Percentiles rank a stretch among this genome's conserved stretches.
These are phyloP conservation scores for Linderniella brevidens DNA, from an alignment of 257 asterid genomes.

Conservation along the genomic window DNA sequence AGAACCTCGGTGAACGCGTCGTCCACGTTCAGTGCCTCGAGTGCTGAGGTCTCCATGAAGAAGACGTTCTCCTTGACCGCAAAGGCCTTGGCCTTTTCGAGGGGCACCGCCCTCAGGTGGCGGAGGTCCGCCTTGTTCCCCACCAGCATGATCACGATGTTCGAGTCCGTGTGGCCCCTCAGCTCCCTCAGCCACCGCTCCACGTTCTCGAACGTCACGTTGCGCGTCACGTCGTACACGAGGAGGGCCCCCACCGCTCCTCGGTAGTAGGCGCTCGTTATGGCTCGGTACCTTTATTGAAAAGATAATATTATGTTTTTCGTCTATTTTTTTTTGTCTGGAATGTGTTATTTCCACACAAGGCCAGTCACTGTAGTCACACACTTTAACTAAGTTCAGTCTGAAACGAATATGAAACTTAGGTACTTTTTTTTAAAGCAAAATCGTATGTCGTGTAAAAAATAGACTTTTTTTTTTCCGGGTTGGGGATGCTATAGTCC, in stretches of 20 bases:
- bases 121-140: conserved; percentile 85
- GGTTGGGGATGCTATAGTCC: no score
- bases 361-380: no score
- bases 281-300: conserved; percentile 94
- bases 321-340: no score
- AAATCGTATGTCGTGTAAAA: no score
- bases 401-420: no score
- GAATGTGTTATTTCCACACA: no score
- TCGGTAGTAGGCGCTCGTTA: conserved; percentile 74
- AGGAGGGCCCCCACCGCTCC: conserved; percentile 77
- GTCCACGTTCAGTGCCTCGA: conserved; percentile 63
- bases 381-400: no score
- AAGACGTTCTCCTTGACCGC: conserved; percentile 50
- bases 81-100: conserved; percentile 38
- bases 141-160: conserved; percentile 71
- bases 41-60: conserved; percentile 82
- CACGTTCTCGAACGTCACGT: conserved; percentile 59
- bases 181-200: conserved; percentile 82
- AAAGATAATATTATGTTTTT: no score
- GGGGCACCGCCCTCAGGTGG: conserved; percentile 53
- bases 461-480: no score
- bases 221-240: conserved; percentile 66
- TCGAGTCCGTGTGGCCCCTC: conserved; percentile 60
- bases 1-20: conserved; percentile 68
- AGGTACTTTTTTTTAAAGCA: no score